These are phyloP conservation scores for Narthecium ossifragum DNA, from an alignment of 106 monocot genomes.

Conservation along the genomic window DNA sequence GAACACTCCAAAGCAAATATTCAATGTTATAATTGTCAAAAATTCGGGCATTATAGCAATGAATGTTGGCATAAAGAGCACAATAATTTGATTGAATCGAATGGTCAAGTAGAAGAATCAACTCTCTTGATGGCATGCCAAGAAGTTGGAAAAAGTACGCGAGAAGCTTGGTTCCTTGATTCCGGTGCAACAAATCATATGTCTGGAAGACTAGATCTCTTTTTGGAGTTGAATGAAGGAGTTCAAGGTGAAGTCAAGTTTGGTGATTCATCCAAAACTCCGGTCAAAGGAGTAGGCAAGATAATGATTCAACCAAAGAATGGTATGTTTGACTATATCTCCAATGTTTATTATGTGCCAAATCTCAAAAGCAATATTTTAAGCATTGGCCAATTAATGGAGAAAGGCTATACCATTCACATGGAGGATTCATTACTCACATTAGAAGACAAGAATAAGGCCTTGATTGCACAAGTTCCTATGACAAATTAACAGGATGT, in stretches of 20 bases:
- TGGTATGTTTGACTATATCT: background rate
- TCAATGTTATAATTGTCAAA: slow-evolving; percentile 13
- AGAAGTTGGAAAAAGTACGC: background rate
- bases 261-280: background rate
- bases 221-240: background rate
- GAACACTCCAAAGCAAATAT: too few relatives aligned
- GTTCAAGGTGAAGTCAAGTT: background rate
- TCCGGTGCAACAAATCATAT: slow-evolving; percentile 9
- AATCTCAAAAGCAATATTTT: slow-evolving; percentile 1
- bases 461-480: background rate
- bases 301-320: slow-evolving; percentile 1
- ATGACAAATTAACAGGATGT: background rate
- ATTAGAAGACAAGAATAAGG: background rate
- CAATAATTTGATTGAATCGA: background rate
- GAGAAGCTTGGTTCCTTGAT: slow-evolving; percentile 1
- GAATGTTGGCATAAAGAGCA: background rate
- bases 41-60: slow-evolving; percentile 1
- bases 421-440: background rate
- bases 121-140: background rate
- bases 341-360: slow-evolving; percentile 7
- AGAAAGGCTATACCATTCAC: slow-evolving; percentile 1
- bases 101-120: background rate
- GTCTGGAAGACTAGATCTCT: background rate
- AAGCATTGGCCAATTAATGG: background rate
- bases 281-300: background rate